Evolutionary conservation across 2,329 filamentous ascomycete species (phyloP).

Genomic region (Gnomoniopsis sp.): DNA sequence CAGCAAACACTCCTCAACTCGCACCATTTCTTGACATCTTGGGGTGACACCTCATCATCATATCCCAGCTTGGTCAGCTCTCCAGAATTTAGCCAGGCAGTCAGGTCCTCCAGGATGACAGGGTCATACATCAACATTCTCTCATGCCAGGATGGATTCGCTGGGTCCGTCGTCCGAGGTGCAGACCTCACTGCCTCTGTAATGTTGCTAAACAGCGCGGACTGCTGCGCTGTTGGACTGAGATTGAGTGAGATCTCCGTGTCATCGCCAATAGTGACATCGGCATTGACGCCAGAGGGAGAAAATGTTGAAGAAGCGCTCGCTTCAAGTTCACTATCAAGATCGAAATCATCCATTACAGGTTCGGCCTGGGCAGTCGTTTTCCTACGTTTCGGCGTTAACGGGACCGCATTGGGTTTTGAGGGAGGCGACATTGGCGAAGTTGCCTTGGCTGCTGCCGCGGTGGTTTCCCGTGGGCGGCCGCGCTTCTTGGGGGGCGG

Average conservation of each 20-base stretch:
- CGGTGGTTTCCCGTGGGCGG: constrained; percentile 36
- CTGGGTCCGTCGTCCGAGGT: constrained; percentile 46
- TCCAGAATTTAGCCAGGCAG: constrained; percentile 76
- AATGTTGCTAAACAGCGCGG: constrained; percentile 48
- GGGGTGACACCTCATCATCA: constrained; percentile 60
- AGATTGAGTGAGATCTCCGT: constrained; percentile 38
- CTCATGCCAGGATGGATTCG: constrained; percentile 74
- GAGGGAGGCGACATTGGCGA: constrained; percentile 16
- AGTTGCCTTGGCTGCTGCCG: constrained; percentile 8
- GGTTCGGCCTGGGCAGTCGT: constrained; percentile 23
- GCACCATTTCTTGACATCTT: constrained; percentile 83
- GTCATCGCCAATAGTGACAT: constrained; percentile 44
- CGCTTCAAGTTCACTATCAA: constrained; percentile 30
- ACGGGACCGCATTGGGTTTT: constrained; percentile 20
- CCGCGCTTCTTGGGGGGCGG: constrained; percentile 37
- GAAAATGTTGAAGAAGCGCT: constrained; percentile 38
- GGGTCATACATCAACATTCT: constrained; percentile 94
- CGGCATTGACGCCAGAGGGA: constrained; percentile 34
- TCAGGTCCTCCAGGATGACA: constrained; percentile 80
- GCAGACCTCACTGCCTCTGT: constrained; percentile 51
- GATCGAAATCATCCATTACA: constrained; percentile 54
- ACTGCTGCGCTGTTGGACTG: constrained; percentile 39
- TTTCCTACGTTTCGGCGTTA: constrained; percentile 27
- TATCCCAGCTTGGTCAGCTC: constrained; percentile 60
- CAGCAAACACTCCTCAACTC: constrained; percentile 84